phyloP scores from a whole-genome alignment of 495 filamentous ascomycete species.

The Usnea hakonensis region DNA sequence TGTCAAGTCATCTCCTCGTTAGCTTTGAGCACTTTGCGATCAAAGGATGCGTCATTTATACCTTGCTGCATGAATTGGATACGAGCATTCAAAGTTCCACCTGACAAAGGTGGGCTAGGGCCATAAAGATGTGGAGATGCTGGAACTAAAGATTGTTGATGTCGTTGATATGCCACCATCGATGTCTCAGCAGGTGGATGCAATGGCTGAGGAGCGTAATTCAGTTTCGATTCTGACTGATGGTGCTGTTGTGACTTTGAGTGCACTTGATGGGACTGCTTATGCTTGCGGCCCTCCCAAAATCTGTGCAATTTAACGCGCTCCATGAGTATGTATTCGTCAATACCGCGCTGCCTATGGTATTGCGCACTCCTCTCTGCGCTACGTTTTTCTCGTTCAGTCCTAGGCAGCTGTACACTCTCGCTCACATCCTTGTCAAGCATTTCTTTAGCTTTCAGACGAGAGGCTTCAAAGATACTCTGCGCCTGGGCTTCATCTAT shows the following conservation, averaged over 20 bases:
- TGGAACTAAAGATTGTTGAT: conserved; percentile 3
- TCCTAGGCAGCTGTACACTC: neutral
- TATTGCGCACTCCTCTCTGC: conserved; percentile 10
- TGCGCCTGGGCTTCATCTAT: conserved; percentile 10
- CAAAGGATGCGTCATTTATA: neutral
- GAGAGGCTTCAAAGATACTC: conserved; percentile 4
- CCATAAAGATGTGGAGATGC: neutral
- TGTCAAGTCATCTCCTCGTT: neutral
- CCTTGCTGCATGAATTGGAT: conserved; percentile 1
- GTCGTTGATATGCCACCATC: conserved; percentile 2
- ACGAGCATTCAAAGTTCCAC: neutral
- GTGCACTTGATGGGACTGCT: neutral
- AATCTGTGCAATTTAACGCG: conserved; percentile 9
- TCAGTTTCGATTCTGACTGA: neutral
- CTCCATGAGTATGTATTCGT: conserved; percentile 12
- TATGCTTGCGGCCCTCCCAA: conserved; percentile 1
- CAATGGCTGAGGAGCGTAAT: neutral
- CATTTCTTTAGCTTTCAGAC: neutral
- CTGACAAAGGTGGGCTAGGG: conserved; percentile 1
- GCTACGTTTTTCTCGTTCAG: conserved; percentile 3
- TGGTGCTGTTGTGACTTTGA: neutral
- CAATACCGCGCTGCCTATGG: conserved; percentile 3
- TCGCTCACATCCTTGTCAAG: conserved; percentile 1
- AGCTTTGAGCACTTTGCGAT: neutral
- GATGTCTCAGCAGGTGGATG: conserved; percentile 4